Conservation (phyloP, 176 grass and related monocot genomes). For the Chrysopogon serrulatus region DNA sequence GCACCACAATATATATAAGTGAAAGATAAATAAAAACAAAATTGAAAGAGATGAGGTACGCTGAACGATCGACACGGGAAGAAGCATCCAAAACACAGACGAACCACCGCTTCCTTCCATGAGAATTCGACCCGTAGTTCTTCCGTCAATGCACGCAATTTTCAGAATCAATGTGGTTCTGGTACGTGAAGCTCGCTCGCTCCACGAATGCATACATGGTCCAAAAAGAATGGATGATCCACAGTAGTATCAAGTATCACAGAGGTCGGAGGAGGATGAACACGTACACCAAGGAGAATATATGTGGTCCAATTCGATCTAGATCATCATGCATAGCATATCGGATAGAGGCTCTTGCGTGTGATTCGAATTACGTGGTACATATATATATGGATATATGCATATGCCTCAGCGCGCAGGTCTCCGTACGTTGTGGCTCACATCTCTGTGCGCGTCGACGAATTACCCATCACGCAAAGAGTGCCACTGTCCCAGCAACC, state of each 20-base stretch:
- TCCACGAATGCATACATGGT: not conserved
- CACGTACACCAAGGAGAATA: not conserved
- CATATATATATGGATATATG: no score
- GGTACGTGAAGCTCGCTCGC: not conserved
- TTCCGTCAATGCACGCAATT: no score
- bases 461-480: not conserved
- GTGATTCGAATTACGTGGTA: not conserved
- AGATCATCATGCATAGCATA: no score
- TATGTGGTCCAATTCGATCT: not conserved
- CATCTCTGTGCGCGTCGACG: not conserved
- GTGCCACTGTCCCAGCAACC: no score
- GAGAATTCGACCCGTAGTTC: not conserved
- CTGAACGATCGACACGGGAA: not conserved
- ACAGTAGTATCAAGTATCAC: no score
- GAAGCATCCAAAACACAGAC: not conserved
- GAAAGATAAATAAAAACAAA: not conserved
- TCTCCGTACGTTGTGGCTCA: not conserved
- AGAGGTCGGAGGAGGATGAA: no score
- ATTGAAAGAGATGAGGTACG: not conserved
- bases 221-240: not conserved
- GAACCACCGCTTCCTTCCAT: not conserved
- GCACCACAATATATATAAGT: not conserved
- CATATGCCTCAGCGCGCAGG: not conserved
- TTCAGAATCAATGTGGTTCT: not conserved
- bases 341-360: not conserved